Evolutionary conservation across 1,139 yeast species (phyloP).

Genomic region (Magnusiomyces suaveolens): DNA sequence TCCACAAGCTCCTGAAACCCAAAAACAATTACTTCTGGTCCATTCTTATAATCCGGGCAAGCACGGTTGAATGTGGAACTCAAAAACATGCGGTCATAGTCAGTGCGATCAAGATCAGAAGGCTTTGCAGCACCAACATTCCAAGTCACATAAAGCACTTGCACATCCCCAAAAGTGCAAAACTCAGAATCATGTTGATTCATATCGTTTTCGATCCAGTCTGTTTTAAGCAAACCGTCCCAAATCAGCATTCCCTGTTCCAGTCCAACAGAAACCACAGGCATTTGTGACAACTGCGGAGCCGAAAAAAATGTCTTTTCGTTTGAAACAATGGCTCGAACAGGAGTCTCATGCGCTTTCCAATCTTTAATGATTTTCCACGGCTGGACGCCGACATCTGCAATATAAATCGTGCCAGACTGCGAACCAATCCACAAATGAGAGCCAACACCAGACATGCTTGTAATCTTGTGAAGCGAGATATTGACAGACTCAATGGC

Average conservation of each 20-base stretch:
- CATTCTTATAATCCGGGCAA: conserved; percentile 14
- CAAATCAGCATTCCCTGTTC: conserved; percentile 27
- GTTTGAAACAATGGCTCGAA: conserved; percentile 18
- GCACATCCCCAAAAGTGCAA: conserved; percentile 24
- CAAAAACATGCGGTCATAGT: conserved; percentile 19
- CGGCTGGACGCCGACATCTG: conserved; percentile 28
- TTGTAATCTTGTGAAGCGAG: conserved; percentile 29
- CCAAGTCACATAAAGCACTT: conserved; percentile 35
- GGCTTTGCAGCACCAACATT: conserved; percentile 38
- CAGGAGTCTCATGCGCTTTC: conserved; percentile 33
- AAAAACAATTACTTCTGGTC: conserved; percentile 69
- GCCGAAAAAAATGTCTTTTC: conserved; percentile 17
- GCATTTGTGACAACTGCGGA: conserved; percentile 20
- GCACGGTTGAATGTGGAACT: conserved; percentile 17
- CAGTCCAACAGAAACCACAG: conserved; percentile 14
- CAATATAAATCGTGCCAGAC: conserved; percentile 33
- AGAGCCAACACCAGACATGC: conserved; percentile 28
- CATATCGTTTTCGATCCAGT: conserved; percentile 32
- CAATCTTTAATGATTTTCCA: conserved; percentile 35
- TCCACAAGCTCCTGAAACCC: conserved; percentile 94
- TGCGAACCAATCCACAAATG: conserved; percentile 36
- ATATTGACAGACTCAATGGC: conserved; percentile 30
- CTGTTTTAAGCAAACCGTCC: conserved; percentile 33
- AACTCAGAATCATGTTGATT: conserved; percentile 25
- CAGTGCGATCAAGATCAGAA: conserved; percentile 24